Evolutionary conservation across 495 filamentous ascomycete species (phyloP).

Genomic region (Podospora fimiseda): DNA sequence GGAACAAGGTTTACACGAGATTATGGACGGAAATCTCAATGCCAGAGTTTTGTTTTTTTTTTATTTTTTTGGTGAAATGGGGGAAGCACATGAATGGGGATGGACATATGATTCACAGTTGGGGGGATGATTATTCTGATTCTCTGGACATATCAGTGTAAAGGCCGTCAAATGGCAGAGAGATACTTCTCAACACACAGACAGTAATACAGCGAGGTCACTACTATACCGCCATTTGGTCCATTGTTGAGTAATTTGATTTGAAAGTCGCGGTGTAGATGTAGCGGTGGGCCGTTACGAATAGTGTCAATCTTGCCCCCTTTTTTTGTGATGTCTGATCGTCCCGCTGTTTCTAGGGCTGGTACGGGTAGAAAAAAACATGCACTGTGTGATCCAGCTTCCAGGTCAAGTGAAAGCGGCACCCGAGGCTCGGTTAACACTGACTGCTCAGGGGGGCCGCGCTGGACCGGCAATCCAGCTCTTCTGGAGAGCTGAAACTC

Average conservation of each 20-base stretch:
- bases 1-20: constrained; percentile 21
- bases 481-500: no score
- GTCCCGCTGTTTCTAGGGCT: neutral
- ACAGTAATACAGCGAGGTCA: constrained; percentile 8
- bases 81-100: constrained; percentile 20
- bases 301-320: neutral
- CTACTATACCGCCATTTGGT: no score
- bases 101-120: constrained; percentile 29
- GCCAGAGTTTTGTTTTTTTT: constrained; percentile 15
- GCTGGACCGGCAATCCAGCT: neutral
- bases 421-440: neutral
- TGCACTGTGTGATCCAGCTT: constrained; percentile 4
- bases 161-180: constrained; percentile 1
- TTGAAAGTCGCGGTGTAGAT: neutral
- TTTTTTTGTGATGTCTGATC: neutral
- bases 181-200: neutral
- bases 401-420: neutral
- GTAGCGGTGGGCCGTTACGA: neutral
- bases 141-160: constrained; percentile 39
- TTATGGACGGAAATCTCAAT: constrained; percentile 19
- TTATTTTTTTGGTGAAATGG: constrained; percentile 10
- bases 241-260: neutral
- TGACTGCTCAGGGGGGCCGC: neutral
- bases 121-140: constrained; percentile 26
- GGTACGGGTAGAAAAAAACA: neutral